phyloP scores from a whole-genome alignment of 805 yeast genomes.

The Danielia oregonensis region DNA sequence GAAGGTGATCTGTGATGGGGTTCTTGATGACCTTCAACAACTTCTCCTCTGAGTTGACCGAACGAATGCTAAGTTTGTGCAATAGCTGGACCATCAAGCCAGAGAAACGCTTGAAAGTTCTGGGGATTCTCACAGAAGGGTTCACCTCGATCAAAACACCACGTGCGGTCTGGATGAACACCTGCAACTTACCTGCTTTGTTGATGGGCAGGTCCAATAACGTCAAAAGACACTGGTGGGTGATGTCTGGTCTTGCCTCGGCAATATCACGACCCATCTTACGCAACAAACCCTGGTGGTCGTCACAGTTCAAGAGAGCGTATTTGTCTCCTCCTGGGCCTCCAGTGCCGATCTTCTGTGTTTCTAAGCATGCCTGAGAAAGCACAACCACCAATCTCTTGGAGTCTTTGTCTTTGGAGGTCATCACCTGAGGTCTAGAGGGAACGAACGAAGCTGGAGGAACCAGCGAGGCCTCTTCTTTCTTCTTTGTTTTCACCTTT shows the following conservation, averaged over 20 bases:
- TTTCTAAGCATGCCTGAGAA: slow-evolving; percentile 92
- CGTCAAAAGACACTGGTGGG: slow-evolving; percentile 95
- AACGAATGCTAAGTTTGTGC: slow-evolving; percentile 87
- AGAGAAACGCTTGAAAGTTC: slow-evolving; percentile 96
- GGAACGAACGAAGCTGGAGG: slow-evolving; percentile 74
- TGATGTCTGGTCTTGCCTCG: slow-evolving; percentile 98
- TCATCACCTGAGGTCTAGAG: slow-evolving; percentile 74
- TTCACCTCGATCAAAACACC: slow-evolving; percentile 94
- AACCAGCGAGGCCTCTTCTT: slow-evolving; percentile 4
- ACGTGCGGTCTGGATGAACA: slow-evolving; percentile 91
- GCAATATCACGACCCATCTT: slow-evolving; percentile 97
- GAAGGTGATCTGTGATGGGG: slow-evolving; percentile 95
- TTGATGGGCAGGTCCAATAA: slow-evolving; percentile 95
- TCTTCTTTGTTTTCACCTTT: neutral
- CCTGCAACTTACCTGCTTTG: slow-evolving; percentile 95
- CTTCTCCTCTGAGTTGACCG: slow-evolving; percentile 94
- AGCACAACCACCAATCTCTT: slow-evolving; percentile 91
- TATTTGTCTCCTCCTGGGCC: slow-evolving; percentile 82
- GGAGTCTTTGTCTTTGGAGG: slow-evolving; percentile 81
- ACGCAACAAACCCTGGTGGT: slow-evolving; percentile 91
- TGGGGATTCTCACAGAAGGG: slow-evolving; percentile 94
- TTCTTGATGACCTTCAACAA: slow-evolving; percentile 91
- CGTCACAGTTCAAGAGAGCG: slow-evolving; percentile 94
- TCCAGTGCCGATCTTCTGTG: slow-evolving; percentile 80
- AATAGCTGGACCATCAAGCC: slow-evolving; percentile 97